These are phyloP conservation scores for Annulohypoxylon stygium DNA, from an alignment of 495 filamentous ascomycete genomes.

Conservation along the genomic window DNA sequence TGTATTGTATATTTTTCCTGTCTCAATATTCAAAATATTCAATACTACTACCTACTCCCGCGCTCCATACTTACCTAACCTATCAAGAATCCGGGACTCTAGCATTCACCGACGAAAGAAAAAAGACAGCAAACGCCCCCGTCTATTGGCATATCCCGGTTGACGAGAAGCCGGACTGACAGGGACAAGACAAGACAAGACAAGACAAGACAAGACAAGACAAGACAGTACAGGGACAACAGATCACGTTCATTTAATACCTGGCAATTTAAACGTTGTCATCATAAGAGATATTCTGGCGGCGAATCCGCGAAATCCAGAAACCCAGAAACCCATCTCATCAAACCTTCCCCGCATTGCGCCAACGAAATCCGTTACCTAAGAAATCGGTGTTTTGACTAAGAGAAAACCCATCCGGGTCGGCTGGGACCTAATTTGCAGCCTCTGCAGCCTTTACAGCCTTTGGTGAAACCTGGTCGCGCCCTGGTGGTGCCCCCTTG, in stretches of 20 bases:
- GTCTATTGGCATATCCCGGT: conserved; percentile 24
- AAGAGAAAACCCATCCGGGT: conserved; percentile 59
- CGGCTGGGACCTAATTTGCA: conserved; percentile 27
- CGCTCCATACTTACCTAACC: conserved; percentile 38
- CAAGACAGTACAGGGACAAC: not conserved
- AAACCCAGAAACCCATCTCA: conserved; percentile 34
- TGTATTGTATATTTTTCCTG: not conserved
- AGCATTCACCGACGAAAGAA: conserved; percentile 10
- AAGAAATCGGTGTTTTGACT: conserved; percentile 61
- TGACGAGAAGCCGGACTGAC: conserved; percentile 22
- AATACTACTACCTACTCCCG: conserved; percentile 10
- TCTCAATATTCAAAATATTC: conserved; percentile 22
- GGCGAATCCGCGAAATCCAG: conserved; percentile 33
- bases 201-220: not conserved
- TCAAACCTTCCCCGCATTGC: conserved; percentile 61
- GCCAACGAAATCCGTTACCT: conserved; percentile 61
- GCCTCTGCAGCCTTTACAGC: conserved; percentile 20
- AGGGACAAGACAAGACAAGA: conserved; percentile 1
- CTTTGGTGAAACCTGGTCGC: conserved; percentile 38
- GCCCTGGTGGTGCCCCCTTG: conserved; percentile 19
- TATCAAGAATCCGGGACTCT: conserved; percentile 33
- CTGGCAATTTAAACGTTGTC: conserved; percentile 14
- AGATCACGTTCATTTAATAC: conserved; percentile 3
- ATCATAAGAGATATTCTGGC: conserved; percentile 20
- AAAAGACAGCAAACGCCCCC: conserved; percentile 29